Conservation (phyloP, 106 monocot genomes). For the Dendrobium nobile region DNA sequence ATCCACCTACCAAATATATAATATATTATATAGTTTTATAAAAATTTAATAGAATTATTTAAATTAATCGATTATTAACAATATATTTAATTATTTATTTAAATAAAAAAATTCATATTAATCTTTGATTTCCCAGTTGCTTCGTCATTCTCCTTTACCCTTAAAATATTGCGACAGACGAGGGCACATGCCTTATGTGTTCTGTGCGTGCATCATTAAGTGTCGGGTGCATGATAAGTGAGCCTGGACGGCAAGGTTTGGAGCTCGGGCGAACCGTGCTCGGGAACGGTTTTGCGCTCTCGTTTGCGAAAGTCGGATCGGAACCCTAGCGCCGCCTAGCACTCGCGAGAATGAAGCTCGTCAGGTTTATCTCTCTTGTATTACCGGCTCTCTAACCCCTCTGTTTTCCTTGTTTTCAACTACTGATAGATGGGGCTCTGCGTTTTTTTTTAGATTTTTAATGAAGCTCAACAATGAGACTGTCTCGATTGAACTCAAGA, state of each 20-base stretch:
- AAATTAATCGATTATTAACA: too few relatives aligned
- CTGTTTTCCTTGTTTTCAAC: background rate
- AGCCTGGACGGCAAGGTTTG: background rate
- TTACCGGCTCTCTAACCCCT: background rate
- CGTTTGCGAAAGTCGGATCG: background rate
- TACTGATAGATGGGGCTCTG: background rate
- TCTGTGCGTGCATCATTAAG: too few relatives aligned
- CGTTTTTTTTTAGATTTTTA: slow-evolving; percentile 29
- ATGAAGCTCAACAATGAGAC: slow-evolving; percentile 68
- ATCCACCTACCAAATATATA: too few relatives aligned
- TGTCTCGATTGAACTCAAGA: slow-evolving; percentile 64
- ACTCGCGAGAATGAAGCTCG: slow-evolving; percentile 24
- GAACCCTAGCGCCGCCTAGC: slow-evolving; percentile 5
- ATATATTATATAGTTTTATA: too few relatives aligned
- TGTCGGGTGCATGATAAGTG: too few relatives aligned
- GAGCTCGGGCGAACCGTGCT: background rate
- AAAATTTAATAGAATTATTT: too few relatives aligned
- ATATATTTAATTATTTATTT: too few relatives aligned
- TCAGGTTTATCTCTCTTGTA: slow-evolving; percentile 13
- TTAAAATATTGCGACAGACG: too few relatives aligned
- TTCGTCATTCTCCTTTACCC: too few relatives aligned
- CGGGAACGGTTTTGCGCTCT: background rate
- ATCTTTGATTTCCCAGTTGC: too few relatives aligned
- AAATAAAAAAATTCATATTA: too few relatives aligned
- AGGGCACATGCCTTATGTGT: too few relatives aligned